Evolutionary conservation across 805 yeast genomes (phyloP), one percentile per base, ranked within the genome.

Genomic region (Saccharomycopsis fermentans): DNA sequence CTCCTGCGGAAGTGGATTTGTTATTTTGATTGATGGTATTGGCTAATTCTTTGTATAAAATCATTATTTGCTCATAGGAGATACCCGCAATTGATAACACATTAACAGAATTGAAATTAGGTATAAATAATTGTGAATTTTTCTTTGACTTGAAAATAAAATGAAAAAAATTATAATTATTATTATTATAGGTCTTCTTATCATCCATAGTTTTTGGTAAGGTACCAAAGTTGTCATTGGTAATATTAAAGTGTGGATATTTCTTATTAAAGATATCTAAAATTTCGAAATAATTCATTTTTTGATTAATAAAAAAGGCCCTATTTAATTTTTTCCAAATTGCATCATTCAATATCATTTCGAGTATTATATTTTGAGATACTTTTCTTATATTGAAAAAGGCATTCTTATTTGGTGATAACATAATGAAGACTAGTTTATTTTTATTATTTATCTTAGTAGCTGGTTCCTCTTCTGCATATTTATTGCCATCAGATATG

Each of bases 81-180:
- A 59, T 51, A 12, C 40, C 51, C 14, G 24, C 34, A 47, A 56
- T 53, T 40, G 57, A 51, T 14, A 19, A 27, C 4, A 26, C 48
- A 17, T 57, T 61, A 19, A 56, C 34, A 2, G 62, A 54, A 36
- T 61, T 61, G 51, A 61, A 59, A 34, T 55, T 54, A 12, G 77
- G 74, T 71, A 74, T 74, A 17, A 81, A 77, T 65, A 77, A 84
- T 65, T 89, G 97, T 17, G 89, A 82, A 58, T 80, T 79, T 24
- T 72, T 73, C 60, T 81, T 84, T 36, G 88, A 81, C 70, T 88
- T 90, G 74, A 82, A 91, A 26, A 90, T 78, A 67, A 91, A 94
- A 71, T 90, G 97, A 61, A 82, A 79, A 11, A 92, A 77, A 32
- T 77, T 43, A 43, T 43, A 43, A 24, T 43, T 68, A 29, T 58